Conservation (phyloP, 352 stramenopile species). For the Globisporangium polare region DNA sequence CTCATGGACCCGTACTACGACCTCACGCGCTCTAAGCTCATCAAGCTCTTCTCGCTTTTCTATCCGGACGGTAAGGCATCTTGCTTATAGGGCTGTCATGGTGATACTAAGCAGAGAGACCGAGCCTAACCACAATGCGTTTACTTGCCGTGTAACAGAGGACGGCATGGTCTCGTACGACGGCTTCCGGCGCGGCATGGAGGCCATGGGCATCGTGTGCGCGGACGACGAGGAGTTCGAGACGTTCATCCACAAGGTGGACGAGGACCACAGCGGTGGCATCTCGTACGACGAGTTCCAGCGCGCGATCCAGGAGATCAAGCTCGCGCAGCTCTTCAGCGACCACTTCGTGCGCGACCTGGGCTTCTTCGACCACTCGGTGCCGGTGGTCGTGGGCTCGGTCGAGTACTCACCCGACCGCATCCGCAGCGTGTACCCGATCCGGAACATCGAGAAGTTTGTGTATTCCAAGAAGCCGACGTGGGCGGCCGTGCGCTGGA, state of each 20-base stretch:
- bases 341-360: constrained; percentile 46
- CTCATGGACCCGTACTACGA: constrained; percentile 86
- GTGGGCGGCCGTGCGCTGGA: constrained; percentile 80
- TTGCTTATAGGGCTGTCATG: background rate
- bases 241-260: constrained; percentile 69
- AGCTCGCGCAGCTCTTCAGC: constrained; percentile 83
- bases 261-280: constrained; percentile 76
- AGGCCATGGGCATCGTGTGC: constrained; percentile 74
- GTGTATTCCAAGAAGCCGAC: constrained; percentile 76
- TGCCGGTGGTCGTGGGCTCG: constrained; percentile 34
- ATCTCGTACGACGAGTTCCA: constrained; percentile 87
- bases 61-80: constrained; percentile 40
- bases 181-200: constrained; percentile 61
- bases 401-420: constrained; percentile 79
- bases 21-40: constrained; percentile 68
- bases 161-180: constrained; percentile 72
- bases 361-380: constrained; percentile 17
- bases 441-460: constrained; percentile 70
- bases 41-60: constrained; percentile 66
- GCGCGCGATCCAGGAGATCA: constrained; percentile 86
- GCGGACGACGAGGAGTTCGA: constrained; percentile 60
- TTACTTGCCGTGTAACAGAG: background rate
- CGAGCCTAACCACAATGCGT: background rate
- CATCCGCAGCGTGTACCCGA: constrained; percentile 72
- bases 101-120: background rate